Percentiles rank a stretch among this genome's conserved stretches.
phyloP scores from a whole-genome alignment of 805 yeast genomes.

The Hanseniaspora taiwanica region DNA sequence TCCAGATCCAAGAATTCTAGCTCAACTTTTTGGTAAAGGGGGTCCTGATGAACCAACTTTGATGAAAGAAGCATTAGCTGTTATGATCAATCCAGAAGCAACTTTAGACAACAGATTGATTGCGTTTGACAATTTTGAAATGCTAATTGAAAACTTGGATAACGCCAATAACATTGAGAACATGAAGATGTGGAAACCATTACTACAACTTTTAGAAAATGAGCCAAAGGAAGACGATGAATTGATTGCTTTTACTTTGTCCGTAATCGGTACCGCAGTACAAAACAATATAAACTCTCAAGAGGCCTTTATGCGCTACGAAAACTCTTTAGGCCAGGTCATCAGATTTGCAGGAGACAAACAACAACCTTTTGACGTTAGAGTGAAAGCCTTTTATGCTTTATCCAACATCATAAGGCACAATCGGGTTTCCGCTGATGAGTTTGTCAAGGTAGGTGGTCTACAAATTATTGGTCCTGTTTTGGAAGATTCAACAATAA shows the following conservation, averaged over 20 bases:
- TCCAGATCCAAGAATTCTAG: conserved; percentile 69
- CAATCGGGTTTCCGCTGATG: conserved; percentile 38
- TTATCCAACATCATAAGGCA: conserved; percentile 63
- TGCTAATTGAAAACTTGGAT: conserved; percentile 85
- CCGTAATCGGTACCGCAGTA: conserved; percentile 79
- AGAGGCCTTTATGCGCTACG: conserved; percentile 43
- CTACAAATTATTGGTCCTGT: conserved; percentile 38
- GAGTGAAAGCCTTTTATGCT: conserved; percentile 64
- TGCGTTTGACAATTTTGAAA: conserved; percentile 85
- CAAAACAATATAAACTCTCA: conserved; percentile 81
- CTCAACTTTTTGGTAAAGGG: conserved; percentile 59
- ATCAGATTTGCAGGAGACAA: conserved; percentile 27
- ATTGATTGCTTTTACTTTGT: conserved; percentile 47
- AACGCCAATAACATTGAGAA: conserved; percentile 88
- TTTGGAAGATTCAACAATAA: conserved; percentile 10
- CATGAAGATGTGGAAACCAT: conserved; percentile 64
- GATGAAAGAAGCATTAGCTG: conserved; percentile 65
- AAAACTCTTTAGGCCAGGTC: conserved; percentile 33
- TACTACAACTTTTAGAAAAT: conserved; percentile 40
- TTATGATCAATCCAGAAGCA: conserved; percentile 45
- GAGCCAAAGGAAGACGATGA: conserved; percentile 24
- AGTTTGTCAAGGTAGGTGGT: conserved; percentile 48
- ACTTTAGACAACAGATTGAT: conserved; percentile 49
- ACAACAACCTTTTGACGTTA: conserved; percentile 24
- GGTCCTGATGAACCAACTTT: conserved; percentile 79